Evolutionary conservation across 352 stramenopile genomes (phyloP), one percentile per base, ranked within the genome.

Genomic region (Phytophthora chlamydospora): DNA sequence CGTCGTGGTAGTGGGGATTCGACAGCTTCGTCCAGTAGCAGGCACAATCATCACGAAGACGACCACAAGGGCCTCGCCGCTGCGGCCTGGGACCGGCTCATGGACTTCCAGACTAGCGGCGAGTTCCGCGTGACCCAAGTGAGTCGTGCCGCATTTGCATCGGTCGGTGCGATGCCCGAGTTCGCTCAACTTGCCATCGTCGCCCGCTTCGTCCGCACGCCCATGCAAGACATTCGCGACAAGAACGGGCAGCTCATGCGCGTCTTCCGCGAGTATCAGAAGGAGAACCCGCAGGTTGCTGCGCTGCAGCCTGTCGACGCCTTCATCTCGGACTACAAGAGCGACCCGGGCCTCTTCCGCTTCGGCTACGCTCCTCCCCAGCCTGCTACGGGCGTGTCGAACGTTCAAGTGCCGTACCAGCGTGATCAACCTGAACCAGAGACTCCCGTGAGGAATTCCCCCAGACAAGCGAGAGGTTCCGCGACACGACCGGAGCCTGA

Each of bases 171-270:
- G 3, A 82, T 93, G 45, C 85, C 85, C 1, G 83, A 91, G 43
- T 95, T 92, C 45, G 82, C 83, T 21, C 85, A 95, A 62, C 78
- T 89, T 27, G 56, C 73, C 17, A 85, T 95, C 41, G 75, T 92
- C 16, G 73, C 83, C 3, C 80, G 82, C 1, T 95, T 95, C 53
- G 73, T 75, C 6, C 78, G 82, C 14, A 86, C 77, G 12, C 69
- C 75, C 1, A 83, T 91, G 69, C 64, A 71, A 35, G 77, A 81
- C 3, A 58, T 91, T 27, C 80, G 81, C 4, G 81, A 92, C 62
- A 95, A 95, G 72, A 92, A 95, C 45, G 78, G 77, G 1, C 71
- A 90, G 39, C 68, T 95, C 32, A 83, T 88, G 75, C 76, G 78
- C n/a, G 70, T 91, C 11, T 81, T 81, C 44, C 69, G 76, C 21